Evolutionary conservation across 495 filamentous ascomycete species (phyloP).

Genomic region (Penicillium goetzii): DNA sequence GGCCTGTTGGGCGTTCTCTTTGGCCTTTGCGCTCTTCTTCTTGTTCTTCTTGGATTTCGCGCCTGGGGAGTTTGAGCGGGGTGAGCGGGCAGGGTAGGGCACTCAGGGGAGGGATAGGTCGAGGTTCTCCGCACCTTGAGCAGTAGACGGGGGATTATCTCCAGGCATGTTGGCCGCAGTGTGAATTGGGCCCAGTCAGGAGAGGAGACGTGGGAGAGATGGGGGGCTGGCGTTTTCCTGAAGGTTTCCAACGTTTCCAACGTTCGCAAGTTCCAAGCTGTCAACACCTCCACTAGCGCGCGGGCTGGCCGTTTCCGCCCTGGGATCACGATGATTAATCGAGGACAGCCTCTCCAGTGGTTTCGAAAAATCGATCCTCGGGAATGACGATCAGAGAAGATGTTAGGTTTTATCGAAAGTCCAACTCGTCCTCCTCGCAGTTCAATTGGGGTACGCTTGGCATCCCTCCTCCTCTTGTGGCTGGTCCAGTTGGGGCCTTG

Average conservation of each 20-base stretch:
- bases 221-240: constrained; percentile 5
- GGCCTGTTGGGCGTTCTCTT: constrained; percentile 26
- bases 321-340: constrained; percentile 34
- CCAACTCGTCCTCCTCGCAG: not conserved
- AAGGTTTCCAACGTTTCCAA: constrained; percentile 1
- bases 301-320: constrained; percentile 30
- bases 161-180: constrained; percentile 41
- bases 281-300: constrained; percentile 46
- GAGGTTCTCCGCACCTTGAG: constrained; percentile 25
- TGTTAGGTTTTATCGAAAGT: not conserved
- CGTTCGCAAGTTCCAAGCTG: constrained; percentile 36
- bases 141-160: constrained; percentile 27
- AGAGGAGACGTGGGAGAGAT: constrained; percentile 3
- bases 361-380: too few relatives aligned
- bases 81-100: constrained; percentile 14
- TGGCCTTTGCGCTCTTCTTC: constrained; percentile 60
- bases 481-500: not conserved
- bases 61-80: constrained; percentile 31
- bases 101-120: constrained; percentile 1
- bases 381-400: not conserved
- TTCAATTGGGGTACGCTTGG: constrained; percentile 10
- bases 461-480: constrained; percentile 1
- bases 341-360: not conserved
- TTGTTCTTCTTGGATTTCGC: constrained; percentile 70
- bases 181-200: not conserved